Conservation (phyloP, 2,329 filamentous ascomycete species). For the Microdochium paspali region DNA sequence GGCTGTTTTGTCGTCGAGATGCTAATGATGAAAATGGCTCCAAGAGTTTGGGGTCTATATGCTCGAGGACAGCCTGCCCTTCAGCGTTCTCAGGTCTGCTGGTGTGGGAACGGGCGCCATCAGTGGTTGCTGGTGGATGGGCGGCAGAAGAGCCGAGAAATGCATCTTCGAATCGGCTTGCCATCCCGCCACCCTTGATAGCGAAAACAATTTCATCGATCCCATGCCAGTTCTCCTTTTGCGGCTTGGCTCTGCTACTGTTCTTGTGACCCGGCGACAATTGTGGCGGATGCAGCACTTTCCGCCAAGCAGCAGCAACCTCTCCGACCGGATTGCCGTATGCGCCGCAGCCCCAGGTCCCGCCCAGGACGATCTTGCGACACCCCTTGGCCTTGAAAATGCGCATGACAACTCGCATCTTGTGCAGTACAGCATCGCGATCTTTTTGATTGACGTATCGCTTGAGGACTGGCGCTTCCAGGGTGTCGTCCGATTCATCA, state of each 20-base stretch:
- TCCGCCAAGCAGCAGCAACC: constrained; percentile 45
- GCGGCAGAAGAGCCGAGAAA: constrained; percentile 20
- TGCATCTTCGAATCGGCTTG: constrained; percentile 36
- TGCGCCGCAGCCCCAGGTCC: constrained; percentile 54
- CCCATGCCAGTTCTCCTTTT: constrained; percentile 25
- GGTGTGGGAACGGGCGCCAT: background rate
- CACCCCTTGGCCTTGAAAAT: constrained; percentile 35
- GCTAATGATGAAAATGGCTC: background rate
- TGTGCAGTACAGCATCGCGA: constrained; percentile 36
- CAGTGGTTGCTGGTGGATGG: background rate
- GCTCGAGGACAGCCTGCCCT: no score
- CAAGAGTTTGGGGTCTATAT: background rate
- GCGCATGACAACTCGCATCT: constrained; percentile 49
- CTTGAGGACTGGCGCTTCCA: background rate
- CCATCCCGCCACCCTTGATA: constrained; percentile 41
- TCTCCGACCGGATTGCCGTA: constrained; percentile 53
- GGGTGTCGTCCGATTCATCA: background rate
- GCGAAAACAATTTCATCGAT: constrained; percentile 49
- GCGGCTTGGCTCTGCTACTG: constrained; percentile 10
- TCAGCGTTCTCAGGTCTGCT: no score
- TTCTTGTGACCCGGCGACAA: constrained; percentile 2
- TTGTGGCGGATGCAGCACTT: constrained; percentile 15
- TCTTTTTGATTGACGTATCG: constrained; percentile 36
- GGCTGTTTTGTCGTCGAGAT: background rate
- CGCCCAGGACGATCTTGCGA: constrained; percentile 42